These are phyloP conservation scores for Botryotinia convoluta DNA, from an alignment of 2,329 filamentous ascomycete species.

Conservation along the genomic window DNA sequence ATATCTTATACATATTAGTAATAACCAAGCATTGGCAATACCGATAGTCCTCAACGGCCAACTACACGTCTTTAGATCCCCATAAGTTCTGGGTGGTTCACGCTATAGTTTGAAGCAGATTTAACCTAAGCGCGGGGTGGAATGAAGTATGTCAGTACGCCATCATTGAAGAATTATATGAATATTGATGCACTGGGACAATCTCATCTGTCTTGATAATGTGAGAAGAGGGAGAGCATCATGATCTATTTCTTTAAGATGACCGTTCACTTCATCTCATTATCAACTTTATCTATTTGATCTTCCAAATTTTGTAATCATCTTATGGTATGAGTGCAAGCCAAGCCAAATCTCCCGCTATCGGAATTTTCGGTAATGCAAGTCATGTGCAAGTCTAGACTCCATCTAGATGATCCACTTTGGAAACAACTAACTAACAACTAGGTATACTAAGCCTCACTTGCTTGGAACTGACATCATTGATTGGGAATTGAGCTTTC, in stretches of 20 bases:
- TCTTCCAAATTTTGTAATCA: not conserved
- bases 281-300: not conserved
- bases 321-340: not conserved
- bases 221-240: not conserved
- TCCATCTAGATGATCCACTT: not conserved
- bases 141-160: not conserved
- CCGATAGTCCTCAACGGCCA: not conserved
- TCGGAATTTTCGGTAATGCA: not conserved
- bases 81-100: not conserved
- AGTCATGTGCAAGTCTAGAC: slow-evolving; percentile 6
- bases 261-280: too few species aligned
- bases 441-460: not conserved
- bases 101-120: not conserved
- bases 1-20: not conserved
- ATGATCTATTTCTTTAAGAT: not conserved
- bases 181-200: not conserved
- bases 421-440: not conserved
- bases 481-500: too few species aligned
- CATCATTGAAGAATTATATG: not conserved
- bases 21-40: not conserved
- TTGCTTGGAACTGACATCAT: not conserved
- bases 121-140: not conserved
- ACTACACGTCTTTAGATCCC: not conserved
- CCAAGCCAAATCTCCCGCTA: not conserved
- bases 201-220: not conserved